Evolutionary conservation across 2,329 filamentous ascomycete genomes (phyloP).

Genomic region (Ascochyta fabae): DNA sequence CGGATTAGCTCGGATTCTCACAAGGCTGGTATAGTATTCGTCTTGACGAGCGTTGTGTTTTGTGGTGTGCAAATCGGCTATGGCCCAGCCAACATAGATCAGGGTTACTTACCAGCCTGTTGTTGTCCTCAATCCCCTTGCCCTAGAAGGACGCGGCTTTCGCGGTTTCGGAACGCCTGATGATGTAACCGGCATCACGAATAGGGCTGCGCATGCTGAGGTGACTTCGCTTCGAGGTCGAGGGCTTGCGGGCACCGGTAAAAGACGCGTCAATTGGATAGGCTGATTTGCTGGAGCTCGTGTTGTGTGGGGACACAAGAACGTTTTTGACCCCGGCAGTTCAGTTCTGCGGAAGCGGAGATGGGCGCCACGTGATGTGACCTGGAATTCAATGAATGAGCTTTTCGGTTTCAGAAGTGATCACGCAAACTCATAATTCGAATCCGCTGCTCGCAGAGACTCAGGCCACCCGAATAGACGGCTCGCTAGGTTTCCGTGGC

Average conservation of each 20-base stretch:
- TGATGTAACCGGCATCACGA: slow-evolving; percentile 36
- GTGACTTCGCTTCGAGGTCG: slow-evolving; percentile 38
- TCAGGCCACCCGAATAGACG: not conserved
- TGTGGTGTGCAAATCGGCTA: not conserved
- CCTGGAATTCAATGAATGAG: not conserved
- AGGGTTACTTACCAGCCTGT: slow-evolving; percentile 50
- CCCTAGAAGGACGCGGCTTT: slow-evolving; percentile 52
- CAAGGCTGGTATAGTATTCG: not conserved
- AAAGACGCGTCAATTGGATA: slow-evolving; percentile 1
- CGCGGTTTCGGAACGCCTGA: slow-evolving; percentile 39
- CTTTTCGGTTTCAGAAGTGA: not conserved
- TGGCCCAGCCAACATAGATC: not conserved
- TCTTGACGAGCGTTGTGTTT: not conserved
- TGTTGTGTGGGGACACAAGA: slow-evolving; percentile 14
- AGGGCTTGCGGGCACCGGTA: slow-evolving; percentile 24
- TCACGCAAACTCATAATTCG: not conserved
- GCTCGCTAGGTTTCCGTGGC: slow-evolving; percentile 4
- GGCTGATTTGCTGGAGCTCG: slow-evolving; percentile 15
- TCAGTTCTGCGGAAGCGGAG: slow-evolving; percentile 11
- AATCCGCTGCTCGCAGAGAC: not conserved
- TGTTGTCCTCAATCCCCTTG: slow-evolving; percentile 53
- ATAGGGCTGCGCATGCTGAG: slow-evolving; percentile 29
- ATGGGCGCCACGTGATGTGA: slow-evolving; percentile 6
- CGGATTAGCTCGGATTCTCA: slow-evolving; percentile 17
- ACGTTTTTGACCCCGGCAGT: slow-evolving; percentile 8